Percentiles rank a stretch among this genome's conserved stretches.
These are phyloP conservation scores for Diaporthe nobilis DNA, from an alignment of 2,329 filamentous ascomycete species.

Conservation along the genomic window DNA sequence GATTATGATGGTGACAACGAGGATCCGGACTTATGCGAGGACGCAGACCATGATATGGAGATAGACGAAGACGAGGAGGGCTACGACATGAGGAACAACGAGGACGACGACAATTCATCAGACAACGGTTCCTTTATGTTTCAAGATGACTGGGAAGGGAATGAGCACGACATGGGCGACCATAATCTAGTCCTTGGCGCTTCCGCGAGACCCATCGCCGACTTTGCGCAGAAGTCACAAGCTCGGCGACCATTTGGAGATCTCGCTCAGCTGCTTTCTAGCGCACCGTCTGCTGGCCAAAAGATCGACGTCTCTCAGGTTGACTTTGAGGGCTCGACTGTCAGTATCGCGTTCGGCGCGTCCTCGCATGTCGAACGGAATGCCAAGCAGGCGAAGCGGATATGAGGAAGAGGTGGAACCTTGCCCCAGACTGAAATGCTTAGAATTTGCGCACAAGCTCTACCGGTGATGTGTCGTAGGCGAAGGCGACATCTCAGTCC, in stretches of 20 bases:
- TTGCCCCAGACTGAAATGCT: not conserved
- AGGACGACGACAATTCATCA: not conserved
- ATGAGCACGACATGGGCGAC: not conserved
- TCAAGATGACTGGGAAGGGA: conserved; percentile 18
- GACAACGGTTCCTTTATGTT: not conserved
- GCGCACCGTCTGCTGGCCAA: conserved; percentile 12
- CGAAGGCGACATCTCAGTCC: not conserved
- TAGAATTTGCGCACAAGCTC: too few relatives aligned
- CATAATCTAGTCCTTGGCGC: not conserved
- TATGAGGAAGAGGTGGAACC: not conserved
- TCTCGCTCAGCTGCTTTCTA: conserved; percentile 12
- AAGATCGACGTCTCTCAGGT: conserved; percentile 22
- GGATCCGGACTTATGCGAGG: not conserved
- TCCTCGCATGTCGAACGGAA: not conserved
- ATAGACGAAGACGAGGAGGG: conserved; percentile 27
- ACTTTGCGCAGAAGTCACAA: not conserved
- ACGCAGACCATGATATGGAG: conserved; percentile 3
- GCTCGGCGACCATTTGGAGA: not conserved
- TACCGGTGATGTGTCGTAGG: too few relatives aligned
- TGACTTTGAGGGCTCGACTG: conserved; percentile 14
- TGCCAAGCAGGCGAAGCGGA: not conserved
- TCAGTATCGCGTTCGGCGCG: not conserved
- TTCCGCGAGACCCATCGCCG: conserved; percentile 23
- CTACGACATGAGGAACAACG: conserved; percentile 3
- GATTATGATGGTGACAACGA: not conserved